A percentile compares a stretch with the other conserved stretches of the same genome.
Evolutionary conservation across 2,329 filamentous ascomycete genomes (phyloP).

Genomic region (Lithohypha guttulata): DNA sequence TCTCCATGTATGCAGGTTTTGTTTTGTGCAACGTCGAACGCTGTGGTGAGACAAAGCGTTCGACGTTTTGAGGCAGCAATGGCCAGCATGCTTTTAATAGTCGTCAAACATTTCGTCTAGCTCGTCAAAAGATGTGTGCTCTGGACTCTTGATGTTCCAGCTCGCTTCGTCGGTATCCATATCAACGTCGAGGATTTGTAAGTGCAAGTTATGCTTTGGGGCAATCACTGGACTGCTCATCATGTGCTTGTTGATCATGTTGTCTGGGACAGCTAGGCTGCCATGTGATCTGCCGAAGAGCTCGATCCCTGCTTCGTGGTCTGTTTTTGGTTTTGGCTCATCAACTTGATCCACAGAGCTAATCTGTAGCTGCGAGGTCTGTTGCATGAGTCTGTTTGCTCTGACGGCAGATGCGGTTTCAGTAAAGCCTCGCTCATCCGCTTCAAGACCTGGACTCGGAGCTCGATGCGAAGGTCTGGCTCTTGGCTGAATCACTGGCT

Average conservation of each 20-base stretch:
- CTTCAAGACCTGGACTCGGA: conserved; percentile 81
- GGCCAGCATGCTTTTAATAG: conserved; percentile 48
- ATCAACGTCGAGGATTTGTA: conserved; percentile 36
- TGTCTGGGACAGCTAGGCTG: conserved; percentile 39
- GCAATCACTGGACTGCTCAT: conserved; percentile 30
- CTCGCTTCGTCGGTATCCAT: conserved; percentile 39
- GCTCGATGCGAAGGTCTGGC: conserved; percentile 49
- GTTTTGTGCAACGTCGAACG: too few relatives aligned
- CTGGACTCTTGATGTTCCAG: conserved; percentile 59
- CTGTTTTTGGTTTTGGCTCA: conserved; percentile 24
- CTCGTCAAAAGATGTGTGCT: conserved; percentile 86
- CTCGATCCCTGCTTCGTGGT: conserved; percentile 20
- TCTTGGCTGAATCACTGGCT: conserved; percentile 25
- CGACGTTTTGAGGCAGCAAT: too few relatives aligned
- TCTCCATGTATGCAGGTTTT: too few relatives aligned
- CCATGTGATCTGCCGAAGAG: conserved; percentile 39
- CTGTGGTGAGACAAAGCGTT: too few relatives aligned
- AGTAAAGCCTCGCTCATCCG: conserved; percentile 92
- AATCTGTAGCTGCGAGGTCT: conserved; percentile 21
- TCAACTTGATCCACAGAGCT: conserved; percentile 34
- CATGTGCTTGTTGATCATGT: conserved; percentile 14
- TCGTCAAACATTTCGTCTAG: conserved; percentile 76
- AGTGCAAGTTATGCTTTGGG: conserved; percentile 27
- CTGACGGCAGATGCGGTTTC: conserved; percentile 82
- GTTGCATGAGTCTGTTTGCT: conserved; percentile 33